Base-by-base conservation (phyloP, 768 basidiomycete genomes). In the Coprinopsis marcescibilis region DNA sequence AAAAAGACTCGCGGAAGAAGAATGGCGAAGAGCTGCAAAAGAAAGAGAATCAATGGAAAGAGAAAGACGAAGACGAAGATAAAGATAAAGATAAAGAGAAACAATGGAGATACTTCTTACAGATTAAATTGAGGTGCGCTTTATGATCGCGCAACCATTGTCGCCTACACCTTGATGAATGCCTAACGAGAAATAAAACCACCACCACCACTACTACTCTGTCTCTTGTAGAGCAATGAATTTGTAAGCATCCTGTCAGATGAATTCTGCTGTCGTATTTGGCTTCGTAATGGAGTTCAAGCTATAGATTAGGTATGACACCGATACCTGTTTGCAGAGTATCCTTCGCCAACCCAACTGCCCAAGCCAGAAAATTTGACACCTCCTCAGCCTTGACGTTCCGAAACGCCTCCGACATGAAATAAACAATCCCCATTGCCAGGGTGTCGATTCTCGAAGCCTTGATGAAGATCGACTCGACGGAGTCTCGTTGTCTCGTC, bases 391-490 rank as follows among this genome's bases (percentile, higher is more conserved):
- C 57, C 5, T 57, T 48, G 10, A 55, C 44, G 23, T 61, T 53
- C 49, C 61, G 56, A 53, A 74, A 69, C 58, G 70, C 43, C 57
- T 67, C 55, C 50, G 73, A 55, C 29, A 95, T 57, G 62, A 90
- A 89, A 59, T 83, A 89, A 14, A 82, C 65, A 46, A 93, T 59
- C 0, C 94, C 93, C 60, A 85, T 78, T 0, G 84, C 78, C 34
- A 96, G 69, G 13, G 75, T 67, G 49, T 81, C 73, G 19, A 83
- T 67, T 36, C 78, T 73, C 8, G 82, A 73, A 0, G 80, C 81
- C 58, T 88, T 91, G 57, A 85, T 70, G 61, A 94, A 86, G 0
- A 91, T 75, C 46, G 86, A 81, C 62, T 95, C 88, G 5, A 95
- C 60, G 2, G 78, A 59, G 17, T 71, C 69, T 33, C 81, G 75